phyloP scores from a whole-genome alignment of 2,329 filamentous ascomycete genomes.

The Sordariomycetes sp. region DNA sequence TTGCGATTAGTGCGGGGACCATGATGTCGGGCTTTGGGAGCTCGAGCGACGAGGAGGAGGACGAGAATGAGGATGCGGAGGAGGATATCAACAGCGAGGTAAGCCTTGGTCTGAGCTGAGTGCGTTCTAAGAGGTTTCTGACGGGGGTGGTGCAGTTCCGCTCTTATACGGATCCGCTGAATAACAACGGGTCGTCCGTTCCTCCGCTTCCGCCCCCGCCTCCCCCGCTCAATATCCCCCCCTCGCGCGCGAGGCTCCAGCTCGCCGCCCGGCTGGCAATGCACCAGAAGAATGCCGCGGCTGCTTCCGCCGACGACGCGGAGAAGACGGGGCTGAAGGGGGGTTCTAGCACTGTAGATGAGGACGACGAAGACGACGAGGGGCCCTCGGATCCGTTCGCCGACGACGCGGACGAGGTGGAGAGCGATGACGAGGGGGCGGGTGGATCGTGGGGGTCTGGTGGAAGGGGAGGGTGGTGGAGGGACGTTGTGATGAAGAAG shows the following conservation, averaged over 20 bases:
- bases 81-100: conserved; percentile 60
- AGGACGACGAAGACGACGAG: conserved; percentile 19
- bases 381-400: conserved; percentile 36
- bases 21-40: conserved; percentile 86
- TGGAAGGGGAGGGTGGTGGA: conserved; percentile 34
- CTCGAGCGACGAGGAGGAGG: conserved; percentile 91
- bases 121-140: conserved; percentile 15
- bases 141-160: conserved; percentile 32
- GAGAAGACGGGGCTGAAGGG: neutral
- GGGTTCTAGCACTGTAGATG: conserved; percentile 13
- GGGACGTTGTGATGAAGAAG: conserved; percentile 19
- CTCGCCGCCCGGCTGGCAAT: conserved; percentile 78
- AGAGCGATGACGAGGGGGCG: conserved; percentile 38
- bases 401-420: conserved; percentile 40
- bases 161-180: conserved; percentile 42
- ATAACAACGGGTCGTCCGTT: conserved; percentile 36
- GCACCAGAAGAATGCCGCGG: conserved; percentile 50
- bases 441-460: conserved; percentile 20
- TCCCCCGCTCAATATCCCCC: conserved; percentile 68
- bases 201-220: conserved; percentile 49
- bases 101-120: conserved; percentile 41
- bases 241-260: conserved; percentile 75
- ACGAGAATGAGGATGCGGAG: conserved; percentile 78
- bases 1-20: conserved; percentile 59
- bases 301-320: conserved; percentile 24